These are phyloP conservation scores for Termitomyces sp. DNA, from an alignment of 768 basidiomycete species.

Conservation along the genomic window DNA sequence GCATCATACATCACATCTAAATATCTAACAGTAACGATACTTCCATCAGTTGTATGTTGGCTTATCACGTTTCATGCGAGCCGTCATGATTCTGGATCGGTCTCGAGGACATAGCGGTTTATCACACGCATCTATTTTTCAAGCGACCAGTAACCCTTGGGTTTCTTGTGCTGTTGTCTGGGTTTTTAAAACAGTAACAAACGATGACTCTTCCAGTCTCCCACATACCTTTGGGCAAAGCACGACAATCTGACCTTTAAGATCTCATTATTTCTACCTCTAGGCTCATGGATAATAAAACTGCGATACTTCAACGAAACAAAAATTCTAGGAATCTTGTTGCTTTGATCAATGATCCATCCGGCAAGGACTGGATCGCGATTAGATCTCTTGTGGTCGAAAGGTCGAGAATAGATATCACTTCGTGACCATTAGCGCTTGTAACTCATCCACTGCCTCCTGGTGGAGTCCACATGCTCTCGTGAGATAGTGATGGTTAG, in stretches of 20 bases:
- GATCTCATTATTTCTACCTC: background rate
- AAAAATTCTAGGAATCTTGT: background rate
- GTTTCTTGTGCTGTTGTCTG: too few relatives aligned
- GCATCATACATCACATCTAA: too few relatives aligned
- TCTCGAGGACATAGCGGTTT: background rate
- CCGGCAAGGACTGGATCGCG: too few relatives aligned
- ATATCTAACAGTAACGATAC: background rate
- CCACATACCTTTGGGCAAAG: background rate
- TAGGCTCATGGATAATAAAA: conserved; percentile 1
- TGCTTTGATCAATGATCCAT: background rate
- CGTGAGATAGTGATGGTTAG: too few relatives aligned
- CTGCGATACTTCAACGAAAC: background rate
- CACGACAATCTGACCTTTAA: background rate
- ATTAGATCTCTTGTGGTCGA: background rate
- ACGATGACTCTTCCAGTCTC: too few relatives aligned
- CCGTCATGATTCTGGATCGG: background rate
- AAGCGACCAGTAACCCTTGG: background rate
- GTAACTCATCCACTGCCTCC: background rate
- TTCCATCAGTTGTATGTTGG: conserved; percentile 7
- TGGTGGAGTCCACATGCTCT: background rate
- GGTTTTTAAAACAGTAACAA: too few relatives aligned
- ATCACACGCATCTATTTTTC: conserved; percentile 2
- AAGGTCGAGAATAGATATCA: background rate
- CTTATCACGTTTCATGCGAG: background rate
- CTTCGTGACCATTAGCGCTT: background rate